These are phyloP conservation scores for Termitomyces sp. DNA, from an alignment of 768 basidiomycete genomes.

Conservation along the genomic window DNA sequence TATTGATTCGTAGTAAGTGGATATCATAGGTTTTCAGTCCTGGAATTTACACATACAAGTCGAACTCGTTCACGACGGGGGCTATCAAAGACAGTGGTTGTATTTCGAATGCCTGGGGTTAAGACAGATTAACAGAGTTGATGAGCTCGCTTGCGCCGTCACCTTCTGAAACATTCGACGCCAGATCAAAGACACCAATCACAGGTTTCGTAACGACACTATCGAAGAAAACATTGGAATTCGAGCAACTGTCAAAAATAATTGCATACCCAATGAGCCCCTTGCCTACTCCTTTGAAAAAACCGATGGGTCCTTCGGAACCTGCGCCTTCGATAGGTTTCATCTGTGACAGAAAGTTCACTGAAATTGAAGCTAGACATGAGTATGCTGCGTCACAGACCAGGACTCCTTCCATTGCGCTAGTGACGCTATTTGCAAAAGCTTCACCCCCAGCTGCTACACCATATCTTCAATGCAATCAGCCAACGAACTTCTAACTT, in stretches of 20 bases:
- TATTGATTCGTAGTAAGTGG: constrained; percentile 20
- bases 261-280: constrained; percentile 79
- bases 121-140: background rate
- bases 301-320: constrained; percentile 87
- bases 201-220: constrained; percentile 95
- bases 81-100: constrained; percentile 95
- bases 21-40: background rate
- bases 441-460: constrained; percentile 93
- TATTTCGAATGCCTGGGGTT: constrained; percentile 84
- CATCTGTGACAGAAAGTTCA: constrained; percentile 44
- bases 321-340: constrained; percentile 98
- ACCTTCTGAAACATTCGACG: constrained; percentile 94
- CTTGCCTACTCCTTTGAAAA: constrained; percentile 97
- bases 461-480: constrained; percentile 63
- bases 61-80: constrained; percentile 84
- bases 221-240: background rate
- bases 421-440: constrained; percentile 88
- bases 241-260: background rate
- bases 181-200: constrained; percentile 93
- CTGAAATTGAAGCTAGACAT: background rate
- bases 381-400: constrained; percentile 31
- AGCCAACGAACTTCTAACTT: background rate
- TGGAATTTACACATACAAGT: constrained; percentile 34
- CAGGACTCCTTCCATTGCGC: constrained; percentile 93
- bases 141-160: background rate